phyloP scores from a whole-genome alignment of 495 filamentous ascomycete genomes.

The Penicillium canescens region DNA sequence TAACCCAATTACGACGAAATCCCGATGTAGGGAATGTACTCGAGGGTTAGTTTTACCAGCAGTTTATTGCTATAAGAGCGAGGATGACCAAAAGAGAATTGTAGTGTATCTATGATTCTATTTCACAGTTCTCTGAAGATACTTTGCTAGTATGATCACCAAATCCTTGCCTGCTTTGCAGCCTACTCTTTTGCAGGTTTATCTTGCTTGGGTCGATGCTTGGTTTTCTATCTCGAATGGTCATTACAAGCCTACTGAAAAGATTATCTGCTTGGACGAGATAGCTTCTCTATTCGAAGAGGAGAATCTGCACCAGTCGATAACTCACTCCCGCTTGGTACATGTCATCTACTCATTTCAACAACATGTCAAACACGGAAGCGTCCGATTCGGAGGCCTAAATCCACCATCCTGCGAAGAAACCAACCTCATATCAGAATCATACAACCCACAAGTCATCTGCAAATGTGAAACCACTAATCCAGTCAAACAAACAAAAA shows the following conservation, averaged over 20 bases:
- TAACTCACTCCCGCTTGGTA: slow-evolving; percentile 2
- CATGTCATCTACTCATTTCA: slow-evolving; percentile 11
- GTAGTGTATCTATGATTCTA: too few species aligned
- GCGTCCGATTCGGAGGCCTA: slow-evolving; percentile 10
- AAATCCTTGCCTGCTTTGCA: slow-evolving; percentile 1
- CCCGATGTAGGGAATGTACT: too few species aligned
- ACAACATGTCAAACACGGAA: slow-evolving; percentile 1
- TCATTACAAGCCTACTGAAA: not conserved
- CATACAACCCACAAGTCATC: slow-evolving; percentile 16
- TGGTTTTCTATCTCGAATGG: slow-evolving; percentile 10
- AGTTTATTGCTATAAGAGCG: too few species aligned
- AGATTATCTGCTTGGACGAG: not conserved
- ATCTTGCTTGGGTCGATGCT: slow-evolving; percentile 17
- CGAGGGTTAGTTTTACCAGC: too few species aligned
- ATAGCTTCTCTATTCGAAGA: slow-evolving; percentile 10
- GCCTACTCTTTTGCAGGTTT: slow-evolving; percentile 10
- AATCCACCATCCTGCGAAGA: slow-evolving; percentile 17
- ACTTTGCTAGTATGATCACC: slow-evolving; percentile 7
- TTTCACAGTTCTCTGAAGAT: too few species aligned
- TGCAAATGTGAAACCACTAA: slow-evolving; percentile 8
- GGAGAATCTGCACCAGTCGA: slow-evolving; percentile 5
- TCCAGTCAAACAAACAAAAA: not conserved
- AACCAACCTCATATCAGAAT: slow-evolving; percentile 15
- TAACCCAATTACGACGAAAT: too few species aligned
- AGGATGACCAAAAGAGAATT: too few species aligned